Evolutionary conservation across 2,329 filamentous ascomycete genomes (phyloP).

Genomic region (Xenosphaeropsis pyriputrescens): DNA sequence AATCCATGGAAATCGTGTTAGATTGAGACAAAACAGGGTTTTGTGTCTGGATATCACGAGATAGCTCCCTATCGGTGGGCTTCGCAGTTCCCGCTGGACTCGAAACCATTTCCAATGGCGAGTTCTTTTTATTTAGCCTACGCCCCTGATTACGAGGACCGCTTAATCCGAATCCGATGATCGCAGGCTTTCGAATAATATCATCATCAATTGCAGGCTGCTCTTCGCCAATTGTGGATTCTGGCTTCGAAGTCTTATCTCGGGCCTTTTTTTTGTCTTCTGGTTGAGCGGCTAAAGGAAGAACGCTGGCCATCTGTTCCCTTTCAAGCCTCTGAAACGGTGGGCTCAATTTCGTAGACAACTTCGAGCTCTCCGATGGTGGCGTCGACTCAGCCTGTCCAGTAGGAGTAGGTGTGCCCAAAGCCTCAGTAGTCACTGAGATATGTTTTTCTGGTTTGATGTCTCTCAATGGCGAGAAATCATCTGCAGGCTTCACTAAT

Average conservation of each 20-base stretch:
- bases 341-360: neutral
- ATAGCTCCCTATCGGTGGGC: neutral
- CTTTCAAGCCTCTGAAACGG: too few relatives aligned
- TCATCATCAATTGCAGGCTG: neutral
- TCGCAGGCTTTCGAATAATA: neutral
- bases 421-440: too few relatives aligned
- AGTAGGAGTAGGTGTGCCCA: too few relatives aligned
- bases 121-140: neutral
- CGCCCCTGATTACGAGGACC: neutral
- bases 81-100: neutral
- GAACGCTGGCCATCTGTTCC: neutral
- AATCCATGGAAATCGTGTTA: neutral
- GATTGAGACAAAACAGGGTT: too few relatives aligned
- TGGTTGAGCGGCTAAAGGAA: neutral
- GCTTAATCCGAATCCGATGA: neutral
- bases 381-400: too few relatives aligned
- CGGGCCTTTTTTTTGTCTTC: neutral
- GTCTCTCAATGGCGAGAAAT: too few relatives aligned
- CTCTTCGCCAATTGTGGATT: neutral
- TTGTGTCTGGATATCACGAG: neutral
- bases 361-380: neutral
- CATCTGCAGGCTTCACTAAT: too few relatives aligned
- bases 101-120: too few relatives aligned
- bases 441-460: too few relatives aligned
- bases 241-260: neutral